phyloP scores from a whole-genome alignment of 306 rosid genomes.

The Fagus sylvatica region DNA sequence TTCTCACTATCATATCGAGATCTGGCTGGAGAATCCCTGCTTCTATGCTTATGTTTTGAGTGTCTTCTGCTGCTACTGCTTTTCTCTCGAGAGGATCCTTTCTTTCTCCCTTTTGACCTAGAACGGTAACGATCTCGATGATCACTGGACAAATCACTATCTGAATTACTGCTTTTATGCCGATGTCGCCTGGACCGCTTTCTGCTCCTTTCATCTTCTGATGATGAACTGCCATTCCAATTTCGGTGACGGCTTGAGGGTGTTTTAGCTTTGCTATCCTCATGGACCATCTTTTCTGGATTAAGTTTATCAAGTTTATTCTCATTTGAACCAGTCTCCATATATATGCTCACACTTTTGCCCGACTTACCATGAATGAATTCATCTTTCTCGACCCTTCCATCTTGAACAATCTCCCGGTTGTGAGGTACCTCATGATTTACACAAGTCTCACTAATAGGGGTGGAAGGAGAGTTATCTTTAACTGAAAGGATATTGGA shows the following conservation, averaged over 20 bases:
- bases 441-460: slow-evolving; percentile 15
- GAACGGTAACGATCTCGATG: slow-evolving; percentile 44
- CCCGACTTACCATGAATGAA: slow-evolving; percentile 37
- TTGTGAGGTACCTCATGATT: slow-evolving; percentile 31
- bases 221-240: slow-evolving; percentile 45
- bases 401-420: slow-evolving; percentile 33
- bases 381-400: slow-evolving; percentile 34
- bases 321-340: slow-evolving; percentile 30
- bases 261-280: slow-evolving; percentile 39
- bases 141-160: slow-evolving; percentile 54
- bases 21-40: slow-evolving; percentile 55
- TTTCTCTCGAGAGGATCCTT: slow-evolving; percentile 66
- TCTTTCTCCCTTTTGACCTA: slow-evolving; percentile 59
- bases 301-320: slow-evolving; percentile 32
- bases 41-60: slow-evolving; percentile 60
- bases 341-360: slow-evolving; percentile 32
- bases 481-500: slow-evolving; percentile 21
- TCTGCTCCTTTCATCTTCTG: slow-evolving; percentile 67
- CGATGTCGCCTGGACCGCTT: slow-evolving; percentile 56
- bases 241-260: slow-evolving; percentile 33
- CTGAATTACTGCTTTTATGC: slow-evolving; percentile 48
- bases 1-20: slow-evolving; percentile 43
- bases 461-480: slow-evolving; percentile 22
- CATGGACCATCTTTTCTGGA: slow-evolving; percentile 33
- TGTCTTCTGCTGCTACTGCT: slow-evolving; percentile 57